These are phyloP conservation scores for Nepenthes gracilis DNA, from an alignment of 148 eudicot genomes.

Conservation along the genomic window DNA sequence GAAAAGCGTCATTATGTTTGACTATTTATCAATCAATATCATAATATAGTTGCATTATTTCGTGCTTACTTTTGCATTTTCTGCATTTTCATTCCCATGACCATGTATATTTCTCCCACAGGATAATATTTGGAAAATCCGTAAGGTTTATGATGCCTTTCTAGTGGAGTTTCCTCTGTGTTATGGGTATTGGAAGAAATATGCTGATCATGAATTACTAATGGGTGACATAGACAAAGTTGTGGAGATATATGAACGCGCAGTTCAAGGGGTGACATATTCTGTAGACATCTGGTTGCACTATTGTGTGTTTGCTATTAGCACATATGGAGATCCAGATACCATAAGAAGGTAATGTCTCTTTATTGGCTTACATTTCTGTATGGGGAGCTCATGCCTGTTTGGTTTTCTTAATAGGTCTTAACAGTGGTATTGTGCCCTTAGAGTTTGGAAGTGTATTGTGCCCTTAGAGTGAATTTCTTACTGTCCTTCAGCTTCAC, in stretches of 20 bases:
- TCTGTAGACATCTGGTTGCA: slow-evolving; percentile 99
- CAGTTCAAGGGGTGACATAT: slow-evolving; percentile 91
- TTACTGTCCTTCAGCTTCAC: no score
- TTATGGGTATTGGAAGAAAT: slow-evolving; percentile 99
- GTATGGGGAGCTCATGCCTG: slow-evolving; percentile 11
- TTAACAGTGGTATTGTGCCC: not conserved
- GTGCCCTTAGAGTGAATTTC: no score
- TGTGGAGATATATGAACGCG: slow-evolving; percentile 94
- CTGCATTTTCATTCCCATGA: not conserved
- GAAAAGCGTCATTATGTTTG: no score
- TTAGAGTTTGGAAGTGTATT: no score
- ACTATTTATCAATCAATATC: no score
- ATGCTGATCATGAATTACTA: slow-evolving; percentile 95
- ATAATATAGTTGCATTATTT: no score
- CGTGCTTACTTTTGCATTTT: not conserved
- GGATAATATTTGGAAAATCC: slow-evolving; percentile 64
- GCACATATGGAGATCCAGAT: slow-evolving; percentile 80
- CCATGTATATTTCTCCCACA: slow-evolving; percentile 9
- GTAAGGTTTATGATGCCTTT: slow-evolving; percentile 91
- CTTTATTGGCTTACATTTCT: slow-evolving; percentile 4
- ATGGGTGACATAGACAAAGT: slow-evolving; percentile 84
- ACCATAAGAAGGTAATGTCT: slow-evolving; percentile 68
- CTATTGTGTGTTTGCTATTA: slow-evolving; percentile 76
- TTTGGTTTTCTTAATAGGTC: slow-evolving; percentile 16
- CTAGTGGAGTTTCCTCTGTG: slow-evolving; percentile 92